Conservation (phyloP, 768 basidiomycete species). For the Naematelia aurantialba region DNA sequence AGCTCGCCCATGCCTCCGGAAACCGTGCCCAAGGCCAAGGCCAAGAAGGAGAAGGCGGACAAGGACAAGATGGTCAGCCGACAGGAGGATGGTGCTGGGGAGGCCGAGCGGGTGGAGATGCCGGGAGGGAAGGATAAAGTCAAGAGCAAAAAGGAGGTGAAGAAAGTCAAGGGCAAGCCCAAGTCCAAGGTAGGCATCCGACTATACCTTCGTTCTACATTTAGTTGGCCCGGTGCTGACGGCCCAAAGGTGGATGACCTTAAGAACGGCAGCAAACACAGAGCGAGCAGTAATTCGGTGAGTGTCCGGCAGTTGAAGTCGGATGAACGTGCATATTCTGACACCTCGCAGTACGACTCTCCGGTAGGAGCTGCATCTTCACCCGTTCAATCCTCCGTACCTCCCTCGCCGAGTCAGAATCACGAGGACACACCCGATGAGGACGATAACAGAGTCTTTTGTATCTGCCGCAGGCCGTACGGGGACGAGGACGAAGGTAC, state of each 20-base stretch:
- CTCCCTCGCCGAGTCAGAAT: neutral
- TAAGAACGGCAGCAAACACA: neutral
- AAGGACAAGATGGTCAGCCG: constrained; percentile 7
- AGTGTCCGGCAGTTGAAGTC: neutral
- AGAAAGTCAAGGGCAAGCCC: neutral
- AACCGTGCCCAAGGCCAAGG: neutral
- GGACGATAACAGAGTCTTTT: constrained; percentile 31
- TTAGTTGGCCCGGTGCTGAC: neutral
- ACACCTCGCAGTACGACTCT: constrained; percentile 8
- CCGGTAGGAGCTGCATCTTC: neutral
- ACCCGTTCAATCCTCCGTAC: neutral
- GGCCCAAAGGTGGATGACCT: neutral
- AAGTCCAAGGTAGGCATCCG: neutral
- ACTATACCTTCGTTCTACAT: neutral
- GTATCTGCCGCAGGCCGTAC: constrained; percentile 39
- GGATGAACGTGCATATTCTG: neutral
- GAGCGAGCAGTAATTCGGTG: neutral
- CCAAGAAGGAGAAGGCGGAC: constrained; percentile 1
- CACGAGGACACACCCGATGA: constrained; percentile 4
- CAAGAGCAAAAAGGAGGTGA: constrained; percentile 1
- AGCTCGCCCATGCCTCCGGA: neutral
- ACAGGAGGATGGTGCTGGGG: neutral
- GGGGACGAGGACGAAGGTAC: constrained; percentile 36
- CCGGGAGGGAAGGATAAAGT: neutral
- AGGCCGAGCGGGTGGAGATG: neutral